These are phyloP conservation scores for Papiliotrema nemorosa DNA, from an alignment of 1,284 basidiomycete species.

Conservation along the genomic window DNA sequence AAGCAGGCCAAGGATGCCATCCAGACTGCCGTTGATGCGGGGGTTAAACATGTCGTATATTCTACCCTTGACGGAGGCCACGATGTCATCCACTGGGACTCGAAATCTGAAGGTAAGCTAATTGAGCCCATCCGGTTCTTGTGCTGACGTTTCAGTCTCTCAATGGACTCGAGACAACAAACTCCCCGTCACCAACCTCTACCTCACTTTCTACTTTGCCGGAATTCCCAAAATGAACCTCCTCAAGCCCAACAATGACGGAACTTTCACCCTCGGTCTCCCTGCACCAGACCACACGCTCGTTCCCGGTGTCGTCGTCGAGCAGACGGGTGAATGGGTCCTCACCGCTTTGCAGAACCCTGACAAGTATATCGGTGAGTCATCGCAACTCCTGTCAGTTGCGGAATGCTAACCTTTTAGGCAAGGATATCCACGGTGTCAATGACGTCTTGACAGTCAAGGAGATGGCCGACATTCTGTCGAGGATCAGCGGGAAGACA, in stretches of 20 bases:
- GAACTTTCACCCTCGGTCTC: slow-evolving; percentile 2
- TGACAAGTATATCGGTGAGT: slow-evolving; percentile 11
- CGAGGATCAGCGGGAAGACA: slow-evolving; percentile 6
- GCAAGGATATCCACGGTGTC: slow-evolving; percentile 10
- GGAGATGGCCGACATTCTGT: slow-evolving; percentile 10
- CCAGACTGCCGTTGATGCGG: slow-evolving; percentile 9
- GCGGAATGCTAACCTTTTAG: slow-evolving; percentile 1
- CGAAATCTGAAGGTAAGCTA: slow-evolving; percentile 10
- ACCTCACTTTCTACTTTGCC: slow-evolving; percentile 11
- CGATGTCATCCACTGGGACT: neutral
- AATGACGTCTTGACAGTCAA: slow-evolving; percentile 6
- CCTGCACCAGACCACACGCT: slow-evolving; percentile 10
- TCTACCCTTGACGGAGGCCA: slow-evolving; percentile 11
- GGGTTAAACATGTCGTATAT: slow-evolving; percentile 14
- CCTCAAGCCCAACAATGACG: slow-evolving; percentile 4
- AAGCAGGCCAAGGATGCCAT: slow-evolving; percentile 11
- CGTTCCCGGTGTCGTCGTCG: slow-evolving; percentile 6
- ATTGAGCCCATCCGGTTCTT: neutral
- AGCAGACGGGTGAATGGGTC: slow-evolving; percentile 18
- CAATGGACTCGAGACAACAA: slow-evolving; percentile 1
- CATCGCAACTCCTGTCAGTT: too few relatives aligned
- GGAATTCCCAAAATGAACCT: slow-evolving; percentile 5
- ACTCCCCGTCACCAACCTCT: slow-evolving; percentile 4
- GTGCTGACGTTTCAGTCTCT: slow-evolving; percentile 2
- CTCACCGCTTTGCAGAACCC: slow-evolving; percentile 5